phyloP scores from a whole-genome alignment of 352 stramenopile species.

The Globisporangium cystogenes region DNA sequence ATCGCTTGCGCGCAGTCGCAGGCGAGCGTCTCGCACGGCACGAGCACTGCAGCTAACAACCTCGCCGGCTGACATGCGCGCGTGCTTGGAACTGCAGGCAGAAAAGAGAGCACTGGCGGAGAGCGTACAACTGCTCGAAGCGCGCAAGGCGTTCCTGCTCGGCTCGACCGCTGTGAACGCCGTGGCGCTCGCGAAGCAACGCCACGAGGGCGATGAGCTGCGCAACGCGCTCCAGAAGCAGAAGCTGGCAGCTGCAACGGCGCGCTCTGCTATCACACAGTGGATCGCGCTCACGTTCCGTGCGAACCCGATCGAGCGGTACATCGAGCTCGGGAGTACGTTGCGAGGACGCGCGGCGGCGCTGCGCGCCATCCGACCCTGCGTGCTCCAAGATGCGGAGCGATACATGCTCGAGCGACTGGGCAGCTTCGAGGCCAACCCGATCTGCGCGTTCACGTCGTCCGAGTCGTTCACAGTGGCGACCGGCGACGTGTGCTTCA shows the following conservation, averaged over 20 bases:
- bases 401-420: constrained; percentile 18
- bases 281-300: neutral
- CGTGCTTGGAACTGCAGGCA: neutral
- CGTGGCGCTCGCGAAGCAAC: neutral
- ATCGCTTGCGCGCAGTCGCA: too few species aligned
- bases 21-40: too few species aligned
- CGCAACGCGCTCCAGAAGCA: neutral
- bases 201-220: too few species aligned
- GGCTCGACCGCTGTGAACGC: neutral
- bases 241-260: neutral
- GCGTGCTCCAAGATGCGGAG: neutral
- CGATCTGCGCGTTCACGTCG: constrained; percentile 16
- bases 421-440: constrained; percentile 14
- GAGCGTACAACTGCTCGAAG: neutral
- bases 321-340: neutral
- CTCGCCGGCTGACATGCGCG: too few species aligned
- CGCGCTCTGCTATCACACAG: neutral
- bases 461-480: constrained; percentile 15
- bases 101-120: neutral
- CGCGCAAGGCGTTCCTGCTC: neutral
- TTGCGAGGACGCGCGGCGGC: neutral
- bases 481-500: constrained; percentile 16
- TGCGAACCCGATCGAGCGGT: neutral
- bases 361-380: neutral
- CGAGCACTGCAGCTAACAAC: neutral